Percentiles rank a stretch among this genome's conserved stretches.
Evolutionary conservation across 441 rosid genomes (phyloP).

Genomic region (Adansonia gregorii): DNA sequence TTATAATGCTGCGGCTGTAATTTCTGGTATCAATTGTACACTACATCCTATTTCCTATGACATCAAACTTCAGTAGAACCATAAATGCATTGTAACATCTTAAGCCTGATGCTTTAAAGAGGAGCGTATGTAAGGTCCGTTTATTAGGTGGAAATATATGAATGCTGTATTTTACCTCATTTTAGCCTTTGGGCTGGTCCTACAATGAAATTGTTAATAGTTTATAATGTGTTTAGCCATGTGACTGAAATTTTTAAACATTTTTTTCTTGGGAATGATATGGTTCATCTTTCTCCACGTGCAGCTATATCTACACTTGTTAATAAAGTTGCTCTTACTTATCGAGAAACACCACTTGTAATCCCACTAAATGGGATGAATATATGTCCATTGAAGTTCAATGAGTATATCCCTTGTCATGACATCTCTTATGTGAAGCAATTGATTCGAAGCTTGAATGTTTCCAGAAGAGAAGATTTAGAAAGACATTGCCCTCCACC

Average conservation of each 20-base stretch:
- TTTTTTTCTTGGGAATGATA: slow-evolving; percentile 21
- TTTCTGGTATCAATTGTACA: neutral
- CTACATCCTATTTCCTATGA: no score
- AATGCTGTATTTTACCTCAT: neutral
- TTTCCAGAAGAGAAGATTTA: slow-evolving; percentile 76
- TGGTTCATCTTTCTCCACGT: slow-evolving; percentile 22
- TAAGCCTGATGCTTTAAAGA: neutral
- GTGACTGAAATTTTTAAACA: neutral
- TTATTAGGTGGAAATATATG: neutral
- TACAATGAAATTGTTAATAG: neutral
- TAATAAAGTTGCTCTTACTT: slow-evolving; percentile 58
- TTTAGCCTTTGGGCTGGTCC: neutral
- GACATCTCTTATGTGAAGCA: slow-evolving; percentile 45
- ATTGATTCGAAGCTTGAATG: slow-evolving; percentile 59
- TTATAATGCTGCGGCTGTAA: neutral
- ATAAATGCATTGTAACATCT: neutral
- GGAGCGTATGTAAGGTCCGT: neutral
- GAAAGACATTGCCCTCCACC: slow-evolving; percentile 90
- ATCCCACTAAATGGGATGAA: slow-evolving; percentile 54
- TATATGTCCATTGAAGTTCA: slow-evolving; percentile 67
- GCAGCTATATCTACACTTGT: slow-evolving; percentile 51
- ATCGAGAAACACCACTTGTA: slow-evolving; percentile 50
- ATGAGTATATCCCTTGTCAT: slow-evolving; percentile 59
- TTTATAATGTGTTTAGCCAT: slow-evolving; percentile 17
- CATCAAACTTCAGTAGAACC: neutral